Evolutionary conservation across 1,284 basidiomycete genomes (phyloP), one percentile per base, ranked within the genome.

Genomic region (Boletus smithii): DNA sequence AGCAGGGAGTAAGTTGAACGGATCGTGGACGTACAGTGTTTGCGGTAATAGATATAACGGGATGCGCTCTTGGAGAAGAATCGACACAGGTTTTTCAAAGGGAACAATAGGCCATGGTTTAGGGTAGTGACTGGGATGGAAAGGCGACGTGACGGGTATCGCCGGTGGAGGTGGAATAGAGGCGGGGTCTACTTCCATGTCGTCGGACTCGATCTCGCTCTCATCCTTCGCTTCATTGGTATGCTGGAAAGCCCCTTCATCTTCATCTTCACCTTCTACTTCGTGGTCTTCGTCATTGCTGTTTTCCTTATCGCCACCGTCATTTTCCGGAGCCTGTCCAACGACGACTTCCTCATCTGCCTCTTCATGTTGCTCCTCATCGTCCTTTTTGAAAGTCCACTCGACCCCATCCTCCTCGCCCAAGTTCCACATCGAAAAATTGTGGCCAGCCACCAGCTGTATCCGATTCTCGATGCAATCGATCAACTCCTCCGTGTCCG

Each of bases 51-150:
- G 54, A 29, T 65, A 49, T 8, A 65, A 50, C 0, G 67, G 65
- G 16, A 73, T 62, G 7, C 57, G 59, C 3, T 66, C 53, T 30
- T 69, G 62, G 16, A 73, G 57, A 5, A 43, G 39, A 16, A 53
- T 9, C 5, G 45, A 23, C 33, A 61, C 62, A 6, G 29, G n/a
- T 6, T 36, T 14, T 22, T 33, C 27, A 31, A 62, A 54, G 0
- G 72, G 71, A 5, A 58, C 50, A 11, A 66, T 42, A 1, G 72
- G 67, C 69, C 69, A 73, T 1, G 64, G 63, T 14, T 53, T 42
- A 4, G 72, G 66, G 40, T 72, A 71, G 26, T 62, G 58, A 14
- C 54, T 58, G 0, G 58, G 54, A 37, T 60, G 53, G 44, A 65
- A 68, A 9, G 62, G 54, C 5, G 55, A 57, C 5, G 56, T 54